A percentile compares a stretch with the other conserved stretches of the same genome.
These are phyloP conservation scores for Calonectria hongkongensis DNA, from an alignment of 2,329 filamentous ascomycete species.

Conservation along the genomic window DNA sequence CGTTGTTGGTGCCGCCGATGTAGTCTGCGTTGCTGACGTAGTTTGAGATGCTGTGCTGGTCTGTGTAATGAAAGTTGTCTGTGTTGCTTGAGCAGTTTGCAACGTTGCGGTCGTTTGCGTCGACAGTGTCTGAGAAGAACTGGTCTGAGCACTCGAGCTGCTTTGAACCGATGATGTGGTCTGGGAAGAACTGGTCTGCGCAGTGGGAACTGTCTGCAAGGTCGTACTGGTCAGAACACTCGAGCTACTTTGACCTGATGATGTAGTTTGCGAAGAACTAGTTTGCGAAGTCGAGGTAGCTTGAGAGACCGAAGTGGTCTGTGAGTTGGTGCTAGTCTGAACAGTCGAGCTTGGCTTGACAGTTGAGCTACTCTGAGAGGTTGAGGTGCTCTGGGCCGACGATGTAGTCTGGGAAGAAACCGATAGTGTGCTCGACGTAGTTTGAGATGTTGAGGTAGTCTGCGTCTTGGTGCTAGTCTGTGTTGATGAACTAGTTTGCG, in stretches of 20 bases:
- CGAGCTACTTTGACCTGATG: neutral
- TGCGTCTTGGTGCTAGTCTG: neutral
- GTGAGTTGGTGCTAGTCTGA: neutral
- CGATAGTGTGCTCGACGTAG: no score
- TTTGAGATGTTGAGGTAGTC: neutral
- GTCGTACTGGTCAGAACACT: neutral
- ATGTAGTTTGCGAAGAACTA: neutral
- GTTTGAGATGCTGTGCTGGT: neutral
- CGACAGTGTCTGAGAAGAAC: neutral
- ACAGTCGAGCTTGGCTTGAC: neutral
- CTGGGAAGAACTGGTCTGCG: neutral
- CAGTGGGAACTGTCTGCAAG: no score
- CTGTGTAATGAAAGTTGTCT: neutral
- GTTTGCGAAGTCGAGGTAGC: neutral
- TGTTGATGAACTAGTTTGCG: neutral
- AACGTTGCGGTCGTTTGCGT: neutral
- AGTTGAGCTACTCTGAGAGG: neutral
- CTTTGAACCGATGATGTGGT: neutral
- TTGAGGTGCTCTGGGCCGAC: neutral
- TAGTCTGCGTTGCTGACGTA: neutral
- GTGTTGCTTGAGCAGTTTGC: neutral
- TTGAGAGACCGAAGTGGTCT: neutral
- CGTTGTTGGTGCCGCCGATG: neutral
- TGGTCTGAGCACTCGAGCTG: neutral
- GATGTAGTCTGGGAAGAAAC: neutral